Percentiles rank a stretch among this genome's conserved stretches.
phyloP scores from a whole-genome alignment of 2,329 filamentous ascomycete genomes.

The Neonectria sp. region DNA sequence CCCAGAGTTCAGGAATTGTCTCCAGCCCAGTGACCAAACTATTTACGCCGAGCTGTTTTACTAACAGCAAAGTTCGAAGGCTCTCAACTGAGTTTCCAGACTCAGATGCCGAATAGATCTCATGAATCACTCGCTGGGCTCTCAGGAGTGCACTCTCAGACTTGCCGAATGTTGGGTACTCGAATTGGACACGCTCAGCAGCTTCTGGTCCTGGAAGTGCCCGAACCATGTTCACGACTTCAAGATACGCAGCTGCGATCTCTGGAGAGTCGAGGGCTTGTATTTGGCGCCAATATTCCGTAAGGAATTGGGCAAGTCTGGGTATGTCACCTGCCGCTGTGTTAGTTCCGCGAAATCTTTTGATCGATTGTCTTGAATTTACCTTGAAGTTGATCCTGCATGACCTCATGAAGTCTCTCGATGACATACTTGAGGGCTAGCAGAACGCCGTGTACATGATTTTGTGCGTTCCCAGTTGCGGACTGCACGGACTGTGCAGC shows the following conservation, averaged over 20 bases:
- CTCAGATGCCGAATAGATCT: constrained; percentile 53
- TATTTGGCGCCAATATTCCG: constrained; percentile 43
- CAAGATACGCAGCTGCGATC: constrained; percentile 62
- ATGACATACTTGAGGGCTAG: constrained; percentile 70
- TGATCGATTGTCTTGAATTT: constrained; percentile 44
- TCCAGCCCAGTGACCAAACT: constrained; percentile 56
- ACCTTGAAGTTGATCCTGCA: constrained; percentile 60
- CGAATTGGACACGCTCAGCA: constrained; percentile 39
- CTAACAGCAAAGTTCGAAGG: constrained; percentile 49
- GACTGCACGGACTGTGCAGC: constrained; percentile 50
- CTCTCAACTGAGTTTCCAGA: constrained; percentile 39
- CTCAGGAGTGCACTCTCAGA: constrained; percentile 56
- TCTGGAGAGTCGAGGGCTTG: constrained; percentile 55
- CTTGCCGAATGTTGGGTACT: constrained; percentile 33
- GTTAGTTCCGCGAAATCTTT: constrained; percentile 26
- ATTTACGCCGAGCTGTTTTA: constrained; percentile 49
- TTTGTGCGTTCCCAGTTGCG: constrained; percentile 56
- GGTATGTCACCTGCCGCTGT: constrained; percentile 48
- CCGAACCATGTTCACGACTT: constrained; percentile 61
- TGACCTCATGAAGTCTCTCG: constrained; percentile 66
- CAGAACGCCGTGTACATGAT: constrained; percentile 72
- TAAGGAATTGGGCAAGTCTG: constrained; percentile 50
- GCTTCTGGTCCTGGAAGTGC: constrained; percentile 46
- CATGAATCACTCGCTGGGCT: constrained; percentile 55
- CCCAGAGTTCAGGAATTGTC: constrained; percentile 51